A percentile compares a stretch with the other conserved stretches of the same genome.
Evolutionary conservation across 2,329 filamentous ascomycete species (phyloP).

Genomic region (Onygenales sp.): DNA sequence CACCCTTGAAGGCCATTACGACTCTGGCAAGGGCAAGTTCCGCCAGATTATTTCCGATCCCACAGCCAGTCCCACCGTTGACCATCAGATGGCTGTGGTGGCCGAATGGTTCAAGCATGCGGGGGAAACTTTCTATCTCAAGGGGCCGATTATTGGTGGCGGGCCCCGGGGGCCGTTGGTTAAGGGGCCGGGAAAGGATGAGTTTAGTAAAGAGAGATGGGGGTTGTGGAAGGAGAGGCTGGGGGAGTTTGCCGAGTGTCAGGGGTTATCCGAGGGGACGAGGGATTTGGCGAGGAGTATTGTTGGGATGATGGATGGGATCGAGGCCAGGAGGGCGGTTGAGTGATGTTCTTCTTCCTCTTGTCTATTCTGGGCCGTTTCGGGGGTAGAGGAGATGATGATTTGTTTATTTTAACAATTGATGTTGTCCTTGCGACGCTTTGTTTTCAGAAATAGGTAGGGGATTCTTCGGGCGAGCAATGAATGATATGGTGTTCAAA

Average conservation of each 20-base stretch:
- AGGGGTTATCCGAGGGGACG: neutral
- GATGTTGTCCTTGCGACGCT: no score
- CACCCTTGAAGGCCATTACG: constrained; percentile 6
- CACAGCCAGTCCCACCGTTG: neutral
- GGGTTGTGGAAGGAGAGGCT: constrained; percentile 6
- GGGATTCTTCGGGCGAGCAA: no score
- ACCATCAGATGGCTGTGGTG: constrained; percentile 1
- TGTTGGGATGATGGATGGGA: neutral
- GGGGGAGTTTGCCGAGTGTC: neutral
- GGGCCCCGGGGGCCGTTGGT: constrained; percentile 4
- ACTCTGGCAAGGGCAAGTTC: constrained; percentile 4
- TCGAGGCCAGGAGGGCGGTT: neutral
- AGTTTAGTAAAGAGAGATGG: constrained; percentile 4
- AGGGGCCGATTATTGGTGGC: neutral
- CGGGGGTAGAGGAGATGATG: no score
- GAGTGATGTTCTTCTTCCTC: neutral
- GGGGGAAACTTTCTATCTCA: constrained; percentile 3
- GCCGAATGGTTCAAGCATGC: constrained; percentile 5
- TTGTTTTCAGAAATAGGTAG: no score
- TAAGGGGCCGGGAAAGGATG: constrained; percentile 4
- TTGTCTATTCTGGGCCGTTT: no score
- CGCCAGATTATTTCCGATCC: constrained; percentile 5
- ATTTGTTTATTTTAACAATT: no score
- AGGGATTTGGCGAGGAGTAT: constrained; percentile 2
- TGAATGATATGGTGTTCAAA: no score